Evolutionary conservation across 371 early-diverging fungal species (phyloP).

Genomic region (Catenaria anguillulae): DNA sequence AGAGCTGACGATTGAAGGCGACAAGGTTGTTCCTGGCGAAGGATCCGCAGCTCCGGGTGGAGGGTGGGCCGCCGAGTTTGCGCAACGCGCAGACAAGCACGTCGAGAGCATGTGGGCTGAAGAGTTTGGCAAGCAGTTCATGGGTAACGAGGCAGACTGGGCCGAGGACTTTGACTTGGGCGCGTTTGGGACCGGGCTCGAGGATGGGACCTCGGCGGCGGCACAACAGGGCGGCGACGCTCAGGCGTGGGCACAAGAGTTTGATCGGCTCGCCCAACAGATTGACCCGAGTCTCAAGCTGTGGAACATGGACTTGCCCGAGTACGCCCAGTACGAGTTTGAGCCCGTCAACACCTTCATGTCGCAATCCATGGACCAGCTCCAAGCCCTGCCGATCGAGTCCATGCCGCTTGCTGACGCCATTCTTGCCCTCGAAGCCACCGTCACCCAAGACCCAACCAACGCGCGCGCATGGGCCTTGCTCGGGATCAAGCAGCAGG

Average conservation of each 20-base stretch:
- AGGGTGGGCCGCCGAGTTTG: slow-evolving; percentile 40
- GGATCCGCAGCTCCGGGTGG: slow-evolving; percentile 16
- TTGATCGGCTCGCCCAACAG: slow-evolving; percentile 12
- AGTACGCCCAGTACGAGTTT: slow-evolving; percentile 61
- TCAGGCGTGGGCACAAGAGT: slow-evolving; percentile 18
- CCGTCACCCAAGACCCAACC: slow-evolving; percentile 59
- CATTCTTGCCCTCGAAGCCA: slow-evolving; percentile 81
- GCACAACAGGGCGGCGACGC: neutral
- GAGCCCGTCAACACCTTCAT: slow-evolving; percentile 62
- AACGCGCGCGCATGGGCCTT: slow-evolving; percentile 73
- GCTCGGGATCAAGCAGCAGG: slow-evolving; percentile 75
- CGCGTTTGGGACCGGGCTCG: slow-evolving; percentile 10
- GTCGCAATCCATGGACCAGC: slow-evolving; percentile 8
- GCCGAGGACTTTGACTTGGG: slow-evolving; percentile 35
- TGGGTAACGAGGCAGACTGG: slow-evolving; percentile 40
- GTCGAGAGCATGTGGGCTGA: slow-evolving; percentile 28
- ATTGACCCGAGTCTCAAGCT: no score
- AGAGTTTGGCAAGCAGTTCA: slow-evolving; percentile 27
- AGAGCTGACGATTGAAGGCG: slow-evolving; percentile 66
- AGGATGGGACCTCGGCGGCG: slow-evolving; percentile 13
- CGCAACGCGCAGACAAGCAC: slow-evolving; percentile 26
- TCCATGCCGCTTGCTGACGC: slow-evolving; percentile 58
- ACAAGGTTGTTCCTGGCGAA: slow-evolving; percentile 51
- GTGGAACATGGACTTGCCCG: slow-evolving; percentile 15
- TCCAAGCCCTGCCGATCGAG: slow-evolving; percentile 27